Evolutionary conservation across 176 grass and related monocot species (phyloP), one percentile per base, ranked within the genome.

Genomic region (Triticum turgidum): DNA sequence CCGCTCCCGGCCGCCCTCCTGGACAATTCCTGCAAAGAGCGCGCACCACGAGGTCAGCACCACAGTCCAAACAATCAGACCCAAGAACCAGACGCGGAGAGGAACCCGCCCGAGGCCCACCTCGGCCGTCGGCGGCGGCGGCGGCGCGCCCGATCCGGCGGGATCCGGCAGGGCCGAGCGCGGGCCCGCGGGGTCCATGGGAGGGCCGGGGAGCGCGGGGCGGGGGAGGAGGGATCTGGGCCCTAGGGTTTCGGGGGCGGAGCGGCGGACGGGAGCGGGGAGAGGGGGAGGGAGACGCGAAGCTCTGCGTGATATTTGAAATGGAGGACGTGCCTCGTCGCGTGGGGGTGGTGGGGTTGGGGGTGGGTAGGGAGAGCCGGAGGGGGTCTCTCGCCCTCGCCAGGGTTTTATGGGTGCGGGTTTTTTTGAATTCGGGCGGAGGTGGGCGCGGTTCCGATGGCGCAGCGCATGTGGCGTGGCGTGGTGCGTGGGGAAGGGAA

Each of bases 381-480:
- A 49, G 45, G 14, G 49, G 29, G 29, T 30, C 29, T 30, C 29
- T 30, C 29, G 29, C 29, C 29, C 29, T 30, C 29, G 49, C 49
- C 14, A 52, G 44, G 13, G 7, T 71, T 85, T 58, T 87, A 84
- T 87, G 76, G 59, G 13, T 82, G 78, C 78, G 61, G 78, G 20
- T 3, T 90, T 61, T 89, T 90, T 88, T 88, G 89, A 88, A 88
- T 88, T 91, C 89, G 89, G 76, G 89, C 37, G 86, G 89, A 77
- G 77, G 85, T 84, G 89, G 88, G 84, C 85, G 89, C 89, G 89
- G 85, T 27, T 91, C 39, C 44, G 67, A 66, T 34, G 80, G 18
- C 54, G 84, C 39, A 42, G 37, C 35, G 39, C 78, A 29, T 49
- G 72, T 71, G 79, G 38, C 3, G 45, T 49, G 79, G 38, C 12